These are phyloP conservation scores for Trichoderma koningii DNA, from an alignment of 2,329 filamentous ascomycete species.

Conservation along the genomic window DNA sequence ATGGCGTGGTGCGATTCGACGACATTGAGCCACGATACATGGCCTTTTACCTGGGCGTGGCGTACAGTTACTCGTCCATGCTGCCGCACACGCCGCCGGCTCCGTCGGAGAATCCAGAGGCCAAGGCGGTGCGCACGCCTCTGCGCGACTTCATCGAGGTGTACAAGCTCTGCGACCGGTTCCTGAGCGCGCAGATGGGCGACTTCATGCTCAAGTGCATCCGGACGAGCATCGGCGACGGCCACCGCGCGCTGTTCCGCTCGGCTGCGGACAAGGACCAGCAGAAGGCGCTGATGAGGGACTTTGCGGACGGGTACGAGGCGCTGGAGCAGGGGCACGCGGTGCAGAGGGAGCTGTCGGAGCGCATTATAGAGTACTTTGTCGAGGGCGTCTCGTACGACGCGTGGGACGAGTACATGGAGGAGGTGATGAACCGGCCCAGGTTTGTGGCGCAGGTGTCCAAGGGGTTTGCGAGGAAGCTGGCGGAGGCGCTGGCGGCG, in stretches of 20 bases:
- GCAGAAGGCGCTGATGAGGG: conserved; percentile 38
- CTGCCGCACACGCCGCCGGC: conserved; percentile 36
- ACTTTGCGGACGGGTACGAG: conserved; percentile 43
- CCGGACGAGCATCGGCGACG: conserved; percentile 37
- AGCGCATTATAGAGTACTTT: conserved; percentile 39
- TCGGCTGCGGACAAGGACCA: conserved; percentile 33
- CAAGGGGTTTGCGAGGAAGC: conserved; percentile 37
- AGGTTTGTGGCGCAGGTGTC: conserved; percentile 39
- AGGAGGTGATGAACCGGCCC: conserved; percentile 35
- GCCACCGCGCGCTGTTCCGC: conserved; percentile 40
- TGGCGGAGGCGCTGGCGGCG: conserved; percentile 31
- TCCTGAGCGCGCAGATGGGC: conserved; percentile 38
- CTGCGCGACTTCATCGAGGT: conserved; percentile 42
- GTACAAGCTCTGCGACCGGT: conserved; percentile 43
- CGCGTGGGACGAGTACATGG: conserved; percentile 34
- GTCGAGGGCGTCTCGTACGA: conserved; percentile 38
- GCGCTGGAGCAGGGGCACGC: conserved; percentile 34
- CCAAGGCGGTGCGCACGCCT: conserved; percentile 33
- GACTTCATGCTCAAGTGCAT: conserved; percentile 39
- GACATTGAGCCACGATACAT: conserved; percentile 41
- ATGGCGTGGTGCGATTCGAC: conserved; percentile 37
- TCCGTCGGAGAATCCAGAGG: conserved; percentile 34
- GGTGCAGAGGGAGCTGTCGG: conserved; percentile 33
- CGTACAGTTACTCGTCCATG: conserved; percentile 41
- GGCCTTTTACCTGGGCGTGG: conserved; percentile 41